Conservation (phyloP, 306 rosid genomes). For the Fragaria ananassa region DNA sequence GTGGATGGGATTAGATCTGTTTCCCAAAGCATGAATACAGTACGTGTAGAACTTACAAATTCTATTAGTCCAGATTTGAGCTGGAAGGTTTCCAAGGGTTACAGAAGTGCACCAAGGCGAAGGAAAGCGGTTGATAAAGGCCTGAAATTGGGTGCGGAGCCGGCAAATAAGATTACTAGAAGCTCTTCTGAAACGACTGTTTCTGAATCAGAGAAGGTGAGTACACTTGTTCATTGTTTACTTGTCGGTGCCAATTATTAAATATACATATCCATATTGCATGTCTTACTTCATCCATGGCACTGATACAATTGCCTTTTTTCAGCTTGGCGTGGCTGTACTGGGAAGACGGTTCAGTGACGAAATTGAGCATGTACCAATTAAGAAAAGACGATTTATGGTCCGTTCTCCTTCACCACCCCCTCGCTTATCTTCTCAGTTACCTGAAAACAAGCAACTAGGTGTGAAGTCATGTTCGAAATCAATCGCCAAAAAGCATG, state of each 20-base stretch:
- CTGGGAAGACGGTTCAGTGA: conserved; percentile 37
- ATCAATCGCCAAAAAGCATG: conserved; percentile 15
- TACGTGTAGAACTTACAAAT: conserved; percentile 24
- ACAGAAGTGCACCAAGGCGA: conserved; percentile 32
- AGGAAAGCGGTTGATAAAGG: conserved; percentile 27
- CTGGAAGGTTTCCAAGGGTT: conserved; percentile 35
- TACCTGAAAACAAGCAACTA: conserved; percentile 1
- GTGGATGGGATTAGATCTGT: conserved; percentile 27
- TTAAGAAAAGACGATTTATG: conserved; percentile 38
- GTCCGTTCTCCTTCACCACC: conserved; percentile 35
- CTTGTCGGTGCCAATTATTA: background rate
- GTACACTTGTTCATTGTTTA: background rate
- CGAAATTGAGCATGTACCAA: conserved; percentile 37
- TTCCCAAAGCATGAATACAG: conserved; percentile 26
- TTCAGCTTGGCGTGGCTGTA: conserved; percentile 39
- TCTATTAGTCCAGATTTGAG: conserved; percentile 30
- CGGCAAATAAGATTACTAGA: conserved; percentile 9
- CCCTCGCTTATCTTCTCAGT: conserved; percentile 5
- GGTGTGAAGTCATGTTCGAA: conserved; percentile 13
- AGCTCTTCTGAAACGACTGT: conserved; percentile 28
- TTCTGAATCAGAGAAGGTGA: conserved; percentile 42
- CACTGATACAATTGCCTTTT: background rate
- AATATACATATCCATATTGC: background rate
- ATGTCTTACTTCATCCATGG: background rate
- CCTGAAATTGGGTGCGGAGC: conserved; percentile 18